Evolutionary conservation across 2,329 filamentous ascomycete species (phyloP).

Genomic region (Cryphonectria radicalis): DNA sequence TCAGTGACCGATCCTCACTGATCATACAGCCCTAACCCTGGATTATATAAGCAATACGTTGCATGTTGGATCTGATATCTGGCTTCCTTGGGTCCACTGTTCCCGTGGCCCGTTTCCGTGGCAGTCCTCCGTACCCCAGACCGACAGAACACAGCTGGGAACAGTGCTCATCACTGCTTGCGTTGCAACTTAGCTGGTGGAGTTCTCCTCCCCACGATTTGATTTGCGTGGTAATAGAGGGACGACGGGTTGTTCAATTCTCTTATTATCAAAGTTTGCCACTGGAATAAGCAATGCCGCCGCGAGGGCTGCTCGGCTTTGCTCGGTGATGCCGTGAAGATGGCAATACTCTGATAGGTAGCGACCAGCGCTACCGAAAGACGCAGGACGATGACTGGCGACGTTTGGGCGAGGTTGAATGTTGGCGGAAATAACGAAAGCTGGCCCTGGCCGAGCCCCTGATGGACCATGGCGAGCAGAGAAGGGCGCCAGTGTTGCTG

Average conservation of each 20-base stretch:
- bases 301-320: constrained; percentile 37
- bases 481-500: constrained; percentile 26
- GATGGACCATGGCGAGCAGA: constrained; percentile 35
- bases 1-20: too few relatives aligned
- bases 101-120: too few relatives aligned
- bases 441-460: constrained; percentile 28
- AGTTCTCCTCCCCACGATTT: too few relatives aligned
- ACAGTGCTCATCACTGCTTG: constrained; percentile 5
- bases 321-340: constrained; percentile 34
- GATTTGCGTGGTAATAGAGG: too few relatives aligned
- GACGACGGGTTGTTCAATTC: constrained; percentile 20
- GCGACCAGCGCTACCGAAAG: constrained; percentile 32
- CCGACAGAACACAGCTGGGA: constrained; percentile 9
- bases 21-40: too few relatives aligned
- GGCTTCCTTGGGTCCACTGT: too few relatives aligned
- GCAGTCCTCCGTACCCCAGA: constrained; percentile 10
- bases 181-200: too few relatives aligned
- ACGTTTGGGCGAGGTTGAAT: not conserved
- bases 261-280: constrained; percentile 33
- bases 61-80: too few relatives aligned
- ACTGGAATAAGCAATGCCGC: constrained; percentile 37
- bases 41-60: too few relatives aligned
- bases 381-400: constrained; percentile 29
- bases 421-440: constrained; percentile 10
- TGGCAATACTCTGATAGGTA: constrained; percentile 37